Evolutionary conservation across 768 basidiomycete species (phyloP).

Genomic region (Auriscalpium microsporum): DNA sequence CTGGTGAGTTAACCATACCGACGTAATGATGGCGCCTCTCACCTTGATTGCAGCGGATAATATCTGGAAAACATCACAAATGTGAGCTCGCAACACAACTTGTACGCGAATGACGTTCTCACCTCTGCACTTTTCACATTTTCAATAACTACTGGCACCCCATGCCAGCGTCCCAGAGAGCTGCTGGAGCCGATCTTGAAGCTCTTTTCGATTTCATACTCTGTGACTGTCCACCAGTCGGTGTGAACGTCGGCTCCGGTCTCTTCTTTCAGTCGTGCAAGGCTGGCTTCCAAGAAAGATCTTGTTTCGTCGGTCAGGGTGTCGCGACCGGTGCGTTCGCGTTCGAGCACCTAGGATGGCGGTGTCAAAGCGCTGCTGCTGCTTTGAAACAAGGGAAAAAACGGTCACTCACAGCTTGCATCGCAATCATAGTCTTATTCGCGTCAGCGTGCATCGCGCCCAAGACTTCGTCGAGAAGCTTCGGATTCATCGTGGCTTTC

Average conservation of each 20-base stretch:
- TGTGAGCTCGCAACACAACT: too few relatives aligned
- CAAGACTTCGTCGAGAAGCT: background rate
- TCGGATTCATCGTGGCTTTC: background rate
- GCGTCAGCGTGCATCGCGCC: background rate
- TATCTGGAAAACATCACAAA: background rate
- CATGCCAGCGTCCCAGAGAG: background rate
- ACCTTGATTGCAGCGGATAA: background rate
- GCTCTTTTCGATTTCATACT: background rate
- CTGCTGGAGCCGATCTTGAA: background rate
- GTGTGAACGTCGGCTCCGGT: background rate
- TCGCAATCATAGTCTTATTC: background rate
- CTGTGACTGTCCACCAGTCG: background rate
- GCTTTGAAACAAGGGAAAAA: too few relatives aligned
- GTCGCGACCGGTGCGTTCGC: background rate
- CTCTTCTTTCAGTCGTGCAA: background rate
- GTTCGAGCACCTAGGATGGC: background rate
- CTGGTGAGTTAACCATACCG: too few relatives aligned
- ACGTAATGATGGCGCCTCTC: too few relatives aligned
- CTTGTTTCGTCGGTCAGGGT: background rate
- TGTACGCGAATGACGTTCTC: background rate
- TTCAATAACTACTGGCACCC: background rate
- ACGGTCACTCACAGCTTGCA: background rate
- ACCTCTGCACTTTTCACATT: background rate
- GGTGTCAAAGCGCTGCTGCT: background rate
- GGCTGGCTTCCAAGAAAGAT: background rate